phyloP scores from a whole-genome alignment of 2,329 filamentous ascomycete species.

The Penicillium frequentans region DNA sequence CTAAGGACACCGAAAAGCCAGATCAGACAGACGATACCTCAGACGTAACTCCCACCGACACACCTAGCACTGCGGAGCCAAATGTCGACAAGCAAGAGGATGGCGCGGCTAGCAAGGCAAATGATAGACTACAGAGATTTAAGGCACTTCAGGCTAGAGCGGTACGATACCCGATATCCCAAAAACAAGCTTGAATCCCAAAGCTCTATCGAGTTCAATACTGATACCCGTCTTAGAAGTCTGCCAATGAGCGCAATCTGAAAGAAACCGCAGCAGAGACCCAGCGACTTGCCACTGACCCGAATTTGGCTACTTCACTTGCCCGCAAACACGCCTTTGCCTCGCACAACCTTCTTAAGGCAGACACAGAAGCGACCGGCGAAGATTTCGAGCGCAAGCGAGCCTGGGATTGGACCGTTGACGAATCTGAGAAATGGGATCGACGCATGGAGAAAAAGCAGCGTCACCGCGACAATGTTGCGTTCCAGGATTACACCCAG shows the following conservation, averaged over 20 bases:
- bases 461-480: slow-evolving; percentile 76
- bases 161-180: slow-evolving; percentile 31
- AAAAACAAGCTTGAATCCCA: too few species aligned
- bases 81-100: slow-evolving; percentile 19
- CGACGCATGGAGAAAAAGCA: slow-evolving; percentile 83
- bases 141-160: slow-evolving; percentile 82
- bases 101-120: slow-evolving; percentile 32
- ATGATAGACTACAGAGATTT: slow-evolving; percentile 77
- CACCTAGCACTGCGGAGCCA: slow-evolving; percentile 11
- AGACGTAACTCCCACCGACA: slow-evolving; percentile 8
- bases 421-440: slow-evolving; percentile 94
- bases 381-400: slow-evolving; percentile 97
- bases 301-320: slow-evolving; percentile 73
- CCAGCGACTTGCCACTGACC: slow-evolving; percentile 74
- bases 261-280: slow-evolving; percentile 83
- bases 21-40: slow-evolving; percentile 10
- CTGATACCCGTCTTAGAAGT: slow-evolving; percentile 40
- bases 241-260: slow-evolving; percentile 59
- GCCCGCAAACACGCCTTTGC: slow-evolving; percentile 84
- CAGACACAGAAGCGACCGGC: slow-evolving; percentile 78
- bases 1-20: slow-evolving; percentile 10
- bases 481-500: slow-evolving; percentile 84
- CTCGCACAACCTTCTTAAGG: slow-evolving; percentile 88
- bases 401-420: slow-evolving; percentile 97
- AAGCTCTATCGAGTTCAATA: not conserved